These are phyloP conservation scores for Fusarium chaquense DNA, from an alignment of 2,329 filamentous ascomycete genomes.

Conservation along the genomic window DNA sequence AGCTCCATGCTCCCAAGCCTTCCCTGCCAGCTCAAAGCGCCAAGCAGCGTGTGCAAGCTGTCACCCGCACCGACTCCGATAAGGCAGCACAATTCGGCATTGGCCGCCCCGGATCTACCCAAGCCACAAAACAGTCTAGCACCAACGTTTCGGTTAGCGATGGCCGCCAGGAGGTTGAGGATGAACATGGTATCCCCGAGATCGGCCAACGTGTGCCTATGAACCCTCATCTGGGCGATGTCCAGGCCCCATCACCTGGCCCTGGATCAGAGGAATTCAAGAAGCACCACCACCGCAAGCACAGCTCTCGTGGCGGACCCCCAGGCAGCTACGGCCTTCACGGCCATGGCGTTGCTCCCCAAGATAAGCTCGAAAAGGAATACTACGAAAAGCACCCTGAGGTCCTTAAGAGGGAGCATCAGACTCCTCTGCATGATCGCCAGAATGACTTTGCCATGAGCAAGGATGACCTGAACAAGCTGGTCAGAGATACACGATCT, in stretches of 20 bases:
- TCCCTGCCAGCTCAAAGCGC: slow-evolving; percentile 85
- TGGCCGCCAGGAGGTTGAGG: slow-evolving; percentile 66
- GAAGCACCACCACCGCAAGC: slow-evolving; percentile 75
- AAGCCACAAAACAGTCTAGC: slow-evolving; percentile 72
- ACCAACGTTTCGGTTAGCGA: slow-evolving; percentile 67
- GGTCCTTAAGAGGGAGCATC: slow-evolving; percentile 78
- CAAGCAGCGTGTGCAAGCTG: slow-evolving; percentile 82
- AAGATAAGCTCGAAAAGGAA: slow-evolving; percentile 87
- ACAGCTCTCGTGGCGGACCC: slow-evolving; percentile 77
- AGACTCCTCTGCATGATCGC: slow-evolving; percentile 66
- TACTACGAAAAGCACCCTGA: slow-evolving; percentile 96
- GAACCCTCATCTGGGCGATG: slow-evolving; percentile 91
- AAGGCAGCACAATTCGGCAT: slow-evolving; percentile 87
- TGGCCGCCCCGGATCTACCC: slow-evolving; percentile 69
- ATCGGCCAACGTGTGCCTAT: slow-evolving; percentile 94
- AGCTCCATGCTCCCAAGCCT: slow-evolving; percentile 89
- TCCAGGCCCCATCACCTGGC: slow-evolving; percentile 91
- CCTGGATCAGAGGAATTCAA: slow-evolving; percentile 61
- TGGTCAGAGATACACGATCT: slow-evolving; percentile 79
- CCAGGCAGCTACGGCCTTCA: slow-evolving; percentile 94
- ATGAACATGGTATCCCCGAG: slow-evolving; percentile 90
- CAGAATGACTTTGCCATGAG: slow-evolving; percentile 84
- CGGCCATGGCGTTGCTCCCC: slow-evolving; percentile 80
- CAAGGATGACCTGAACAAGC: slow-evolving; percentile 88
- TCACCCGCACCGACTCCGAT: slow-evolving; percentile 92